Base-by-base conservation (phyloP, 441 rosid species). In the Mallotus repandus region DNA sequence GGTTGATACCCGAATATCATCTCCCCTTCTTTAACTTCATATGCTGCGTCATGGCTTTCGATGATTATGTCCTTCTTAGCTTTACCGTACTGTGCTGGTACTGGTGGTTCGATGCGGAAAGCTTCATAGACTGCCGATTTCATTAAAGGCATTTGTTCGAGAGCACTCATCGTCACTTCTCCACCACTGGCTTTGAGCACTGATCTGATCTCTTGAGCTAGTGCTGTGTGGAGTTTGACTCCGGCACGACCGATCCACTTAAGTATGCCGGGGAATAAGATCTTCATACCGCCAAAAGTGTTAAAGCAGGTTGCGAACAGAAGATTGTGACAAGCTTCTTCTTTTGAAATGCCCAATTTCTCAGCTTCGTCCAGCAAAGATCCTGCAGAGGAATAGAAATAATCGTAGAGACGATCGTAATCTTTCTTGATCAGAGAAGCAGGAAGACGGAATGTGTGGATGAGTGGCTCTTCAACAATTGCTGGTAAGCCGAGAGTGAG, bases 101-200 rank as follows among this genome's bases (percentile, higher is more conserved):
- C 97, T 0, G 97, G 94, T 12, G 97, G 97, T 3, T 91, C 94
- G 19, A 91, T 84, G 45, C 97, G 86, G 75, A 89, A 72, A 6
- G 81, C 79, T 76, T 90, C 96, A 75, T 86, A 90, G 8, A 89
- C 93, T 0, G 77, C 88, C 4, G 96, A 90, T 55, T 89, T 89
- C 89, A 81, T 83, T 74, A 88, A 64, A 12, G 87, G 87, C 97
- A 91, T 91, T 70, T 75, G 79, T 56, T 89, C 96, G 78, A 90
- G 77, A 12, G 81, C 87, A 1, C 80, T 81, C 89, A 89, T 85
- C n/a, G 90, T 87, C 18, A 89, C 65, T 32, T 83, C 74, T 12
- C 90, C 93, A 9, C 86, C 88, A 84, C 79, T 76, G 63, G 89
- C 80, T 77, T 75, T 50, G 71, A 89, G 62, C 7, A 69, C 86